Conservation (phyloP, 2,329 filamentous ascomycete species). For the Fusarium irregulare region DNA sequence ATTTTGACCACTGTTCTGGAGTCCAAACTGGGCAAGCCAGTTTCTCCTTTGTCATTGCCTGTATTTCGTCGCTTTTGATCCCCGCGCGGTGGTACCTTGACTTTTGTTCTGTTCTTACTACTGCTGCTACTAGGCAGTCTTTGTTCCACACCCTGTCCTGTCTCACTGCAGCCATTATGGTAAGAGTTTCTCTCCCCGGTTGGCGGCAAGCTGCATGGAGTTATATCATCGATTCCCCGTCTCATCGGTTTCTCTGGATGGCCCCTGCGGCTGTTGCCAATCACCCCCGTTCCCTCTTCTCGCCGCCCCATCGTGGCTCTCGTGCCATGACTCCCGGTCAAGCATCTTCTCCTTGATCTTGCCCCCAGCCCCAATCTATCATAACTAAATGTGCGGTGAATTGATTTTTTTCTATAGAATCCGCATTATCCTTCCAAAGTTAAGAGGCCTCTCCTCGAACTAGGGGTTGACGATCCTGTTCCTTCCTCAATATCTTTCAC, state of each 20-base stretch:
- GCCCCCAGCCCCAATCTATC: conserved; percentile 39
- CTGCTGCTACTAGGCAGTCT: conserved; percentile 40
- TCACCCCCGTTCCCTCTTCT: conserved; percentile 42
- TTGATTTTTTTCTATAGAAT: conserved; percentile 53
- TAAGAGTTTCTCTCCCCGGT: conserved; percentile 57
- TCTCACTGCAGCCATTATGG: conserved; percentile 60
- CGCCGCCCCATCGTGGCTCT: conserved; percentile 43
- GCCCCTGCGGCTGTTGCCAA: conserved; percentile 43
- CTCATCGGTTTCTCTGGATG: conserved; percentile 46
- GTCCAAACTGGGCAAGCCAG: conserved; percentile 44
- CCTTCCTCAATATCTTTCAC: conserved; percentile 37
- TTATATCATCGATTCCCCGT: conserved; percentile 56
- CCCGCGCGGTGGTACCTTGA: conserved; percentile 54
- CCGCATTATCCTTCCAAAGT: conserved; percentile 44
- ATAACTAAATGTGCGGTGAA: conserved; percentile 52
- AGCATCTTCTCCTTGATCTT: conserved; percentile 45
- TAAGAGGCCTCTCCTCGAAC: conserved; percentile 47
- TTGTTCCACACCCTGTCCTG: conserved; percentile 49
- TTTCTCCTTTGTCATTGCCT: conserved; percentile 50
- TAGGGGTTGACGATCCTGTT: conserved; percentile 41
- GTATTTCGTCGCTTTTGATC: conserved; percentile 51
- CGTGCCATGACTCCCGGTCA: conserved; percentile 46
- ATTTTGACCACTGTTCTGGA: conserved; percentile 45
- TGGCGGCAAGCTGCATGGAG: conserved; percentile 58
- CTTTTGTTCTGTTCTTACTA: conserved; percentile 44